These are phyloP conservation scores for Dacryopinax spathularia DNA, from an alignment of 768 basidiomycete species.

Conservation along the genomic window DNA sequence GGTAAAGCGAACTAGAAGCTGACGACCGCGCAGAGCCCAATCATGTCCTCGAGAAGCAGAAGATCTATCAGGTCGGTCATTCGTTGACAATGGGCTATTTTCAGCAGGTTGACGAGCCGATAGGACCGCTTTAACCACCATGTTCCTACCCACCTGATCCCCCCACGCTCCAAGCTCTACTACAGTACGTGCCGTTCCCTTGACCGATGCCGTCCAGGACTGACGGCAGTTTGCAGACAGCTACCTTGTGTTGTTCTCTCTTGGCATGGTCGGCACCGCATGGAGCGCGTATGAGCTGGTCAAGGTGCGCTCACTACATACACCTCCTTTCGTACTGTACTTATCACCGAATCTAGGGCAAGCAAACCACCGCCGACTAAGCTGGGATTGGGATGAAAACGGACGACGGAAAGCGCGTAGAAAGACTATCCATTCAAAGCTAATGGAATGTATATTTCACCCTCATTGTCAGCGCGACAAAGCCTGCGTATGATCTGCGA, in stretches of 20 bases:
- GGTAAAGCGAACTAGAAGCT: neutral
- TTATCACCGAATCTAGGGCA: neutral
- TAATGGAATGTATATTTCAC: slow-evolving; percentile 3
- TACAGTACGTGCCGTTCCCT: slow-evolving; percentile 34
- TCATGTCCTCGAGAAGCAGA: slow-evolving; percentile 50
- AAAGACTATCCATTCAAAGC: slow-evolving; percentile 2
- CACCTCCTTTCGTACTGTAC: neutral
- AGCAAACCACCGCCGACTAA: neutral
- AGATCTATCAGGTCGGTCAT: slow-evolving; percentile 44
- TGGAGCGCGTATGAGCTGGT: slow-evolving; percentile 38
- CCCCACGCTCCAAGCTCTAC: slow-evolving; percentile 48
- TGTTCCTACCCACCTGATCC: slow-evolving; percentile 43
- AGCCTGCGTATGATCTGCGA: too few relatives aligned
- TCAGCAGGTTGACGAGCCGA: neutral
- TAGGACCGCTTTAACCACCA: slow-evolving; percentile 20
- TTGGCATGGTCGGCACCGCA: slow-evolving; percentile 40
- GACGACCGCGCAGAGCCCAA: slow-evolving; percentile 38
- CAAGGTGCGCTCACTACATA: slow-evolving; percentile 18
- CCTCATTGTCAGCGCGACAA: too few relatives aligned
- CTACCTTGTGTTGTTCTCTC: slow-evolving; percentile 40
- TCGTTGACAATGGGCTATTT: neutral
- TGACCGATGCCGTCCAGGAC: slow-evolving; percentile 2
- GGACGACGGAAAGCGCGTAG: neutral
- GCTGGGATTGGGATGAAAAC: too few relatives aligned
- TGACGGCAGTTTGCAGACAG: slow-evolving; percentile 28